phyloP scores from a whole-genome alignment of 306 rosid genomes.

The Lathyrus oleraceus region DNA sequence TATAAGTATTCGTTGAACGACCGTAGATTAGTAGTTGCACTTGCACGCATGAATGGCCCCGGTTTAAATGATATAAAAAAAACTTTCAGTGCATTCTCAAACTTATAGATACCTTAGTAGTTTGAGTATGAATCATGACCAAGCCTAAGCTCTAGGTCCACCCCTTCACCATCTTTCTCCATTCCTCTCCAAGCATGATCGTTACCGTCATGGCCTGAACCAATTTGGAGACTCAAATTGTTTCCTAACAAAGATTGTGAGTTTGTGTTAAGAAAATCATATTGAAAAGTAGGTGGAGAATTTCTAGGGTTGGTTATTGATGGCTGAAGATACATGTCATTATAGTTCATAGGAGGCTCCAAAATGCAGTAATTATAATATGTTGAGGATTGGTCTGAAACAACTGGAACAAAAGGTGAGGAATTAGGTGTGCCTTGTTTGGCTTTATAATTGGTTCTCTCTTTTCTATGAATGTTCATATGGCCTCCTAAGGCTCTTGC shows the following conservation, averaged over 20 bases:
- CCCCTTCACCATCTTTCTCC: conserved; percentile 44
- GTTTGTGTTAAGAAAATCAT: conserved; percentile 37
- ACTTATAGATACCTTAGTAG: conserved; percentile 19
- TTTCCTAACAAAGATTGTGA: conserved; percentile 34
- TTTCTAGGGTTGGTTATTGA: conserved; percentile 29
- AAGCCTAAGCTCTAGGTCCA: conserved; percentile 78
- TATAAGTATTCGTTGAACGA: not conserved
- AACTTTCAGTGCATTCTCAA: not conserved
- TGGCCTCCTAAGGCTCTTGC: conserved; percentile 81
- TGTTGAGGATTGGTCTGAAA: conserved; percentile 36
- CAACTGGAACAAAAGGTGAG: conserved; percentile 32
- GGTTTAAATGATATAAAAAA: too few species aligned
- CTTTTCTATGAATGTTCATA: conserved; percentile 76
- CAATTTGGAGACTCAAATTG: conserved; percentile 57
- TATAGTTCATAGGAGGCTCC: conserved; percentile 45
- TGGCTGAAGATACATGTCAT: conserved; percentile 45
- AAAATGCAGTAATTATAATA: conserved; percentile 34
- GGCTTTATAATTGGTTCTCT: conserved; percentile 50
- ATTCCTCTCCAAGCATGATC: conserved; percentile 34
- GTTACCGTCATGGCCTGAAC: conserved; percentile 29
- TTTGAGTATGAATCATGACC: conserved; percentile 47
- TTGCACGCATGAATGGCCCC: not conserved
- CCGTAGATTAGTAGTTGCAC: not conserved
- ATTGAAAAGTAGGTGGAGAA: conserved; percentile 31
- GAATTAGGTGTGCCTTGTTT: conserved; percentile 40